Evolutionary conservation across 2,329 filamentous ascomycete species (phyloP).

Genomic region (Helotiales sp.): DNA sequence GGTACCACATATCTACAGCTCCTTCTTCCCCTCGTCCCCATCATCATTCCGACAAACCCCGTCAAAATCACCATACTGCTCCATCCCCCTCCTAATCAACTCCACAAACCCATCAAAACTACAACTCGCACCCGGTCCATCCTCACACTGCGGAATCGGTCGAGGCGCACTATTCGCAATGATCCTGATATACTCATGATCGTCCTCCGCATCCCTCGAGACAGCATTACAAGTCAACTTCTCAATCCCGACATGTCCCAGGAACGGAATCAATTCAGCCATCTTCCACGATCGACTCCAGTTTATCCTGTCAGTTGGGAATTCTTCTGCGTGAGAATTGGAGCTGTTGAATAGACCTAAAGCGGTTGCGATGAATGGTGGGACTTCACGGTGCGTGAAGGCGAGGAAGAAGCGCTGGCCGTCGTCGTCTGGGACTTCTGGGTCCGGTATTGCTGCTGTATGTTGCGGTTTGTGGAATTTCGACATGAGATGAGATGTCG

Average conservation of each 20-base stretch:
- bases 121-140: conserved; percentile 58
- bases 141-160: conserved; percentile 53
- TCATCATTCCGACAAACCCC: conserved; percentile 37
- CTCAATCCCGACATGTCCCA: conserved; percentile 70
- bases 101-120: conserved; percentile 49
- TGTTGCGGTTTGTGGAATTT: conserved; percentile 37
- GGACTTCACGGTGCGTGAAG: conserved; percentile 72
- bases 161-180: conserved; percentile 57
- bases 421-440: conserved; percentile 35
- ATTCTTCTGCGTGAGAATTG: conserved; percentile 63
- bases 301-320: conserved; percentile 67
- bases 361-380: conserved; percentile 68
- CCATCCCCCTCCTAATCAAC: conserved; percentile 49
- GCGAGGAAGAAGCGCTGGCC: conserved; percentile 67
- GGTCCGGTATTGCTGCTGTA: background rate
- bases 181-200: conserved; percentile 57
- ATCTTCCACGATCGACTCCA: conserved; percentile 66
- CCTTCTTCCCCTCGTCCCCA: conserved; percentile 11
- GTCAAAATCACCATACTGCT: conserved; percentile 42
- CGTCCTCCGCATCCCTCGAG: conserved; percentile 55
- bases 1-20: too few species aligned
- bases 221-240: conserved; percentile 61
- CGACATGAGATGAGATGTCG: conserved; percentile 56
- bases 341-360: conserved; percentile 75
- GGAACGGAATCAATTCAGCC: conserved; percentile 66